Conservation (phyloP, 2,329 filamentous ascomycete species). For the Paraconiothyrium brasiliense region DNA sequence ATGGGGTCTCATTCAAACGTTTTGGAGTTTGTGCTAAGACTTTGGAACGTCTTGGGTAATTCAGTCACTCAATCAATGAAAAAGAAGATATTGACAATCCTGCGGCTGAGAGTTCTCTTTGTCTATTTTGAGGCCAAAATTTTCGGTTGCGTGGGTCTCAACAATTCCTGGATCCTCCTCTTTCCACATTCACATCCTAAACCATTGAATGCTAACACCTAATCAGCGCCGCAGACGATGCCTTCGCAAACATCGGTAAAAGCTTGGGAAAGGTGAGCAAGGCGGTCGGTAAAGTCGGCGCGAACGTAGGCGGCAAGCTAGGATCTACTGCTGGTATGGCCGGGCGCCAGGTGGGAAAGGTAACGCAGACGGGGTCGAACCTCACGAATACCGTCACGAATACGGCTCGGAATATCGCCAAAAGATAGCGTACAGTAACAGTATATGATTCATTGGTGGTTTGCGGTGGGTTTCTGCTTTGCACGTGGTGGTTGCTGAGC, state of each 20-base stretch:
- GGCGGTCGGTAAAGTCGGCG: neutral
- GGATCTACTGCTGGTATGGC: slow-evolving; percentile 1
- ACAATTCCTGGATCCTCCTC: neutral
- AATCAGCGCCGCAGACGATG: slow-evolving; percentile 8
- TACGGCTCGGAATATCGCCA: slow-evolving; percentile 2
- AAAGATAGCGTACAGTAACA: neutral
- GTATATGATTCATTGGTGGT: neutral
- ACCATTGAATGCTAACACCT: neutral
- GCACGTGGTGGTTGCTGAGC: neutral
- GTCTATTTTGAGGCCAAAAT: too few species aligned
- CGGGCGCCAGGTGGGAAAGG: neutral
- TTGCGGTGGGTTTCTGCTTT: neutral
- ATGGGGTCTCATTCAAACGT: slow-evolving; percentile 7
- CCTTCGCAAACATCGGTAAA: slow-evolving; percentile 14
- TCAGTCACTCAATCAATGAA: slow-evolving; percentile 3
- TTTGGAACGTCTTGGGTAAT: slow-evolving; percentile 9
- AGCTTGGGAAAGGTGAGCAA: neutral
- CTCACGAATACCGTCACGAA: slow-evolving; percentile 4
- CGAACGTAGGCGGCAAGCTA: neutral
- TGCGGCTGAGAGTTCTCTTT: neutral
- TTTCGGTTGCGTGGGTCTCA: neutral
- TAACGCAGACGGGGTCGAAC: neutral
- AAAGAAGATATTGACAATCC: neutral
- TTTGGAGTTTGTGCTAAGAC: slow-evolving; percentile 4
- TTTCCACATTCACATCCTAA: neutral